Base-by-base conservation (phyloP, 768 basidiomycete genomes). In the Pulveroboletus sp. region DNA sequence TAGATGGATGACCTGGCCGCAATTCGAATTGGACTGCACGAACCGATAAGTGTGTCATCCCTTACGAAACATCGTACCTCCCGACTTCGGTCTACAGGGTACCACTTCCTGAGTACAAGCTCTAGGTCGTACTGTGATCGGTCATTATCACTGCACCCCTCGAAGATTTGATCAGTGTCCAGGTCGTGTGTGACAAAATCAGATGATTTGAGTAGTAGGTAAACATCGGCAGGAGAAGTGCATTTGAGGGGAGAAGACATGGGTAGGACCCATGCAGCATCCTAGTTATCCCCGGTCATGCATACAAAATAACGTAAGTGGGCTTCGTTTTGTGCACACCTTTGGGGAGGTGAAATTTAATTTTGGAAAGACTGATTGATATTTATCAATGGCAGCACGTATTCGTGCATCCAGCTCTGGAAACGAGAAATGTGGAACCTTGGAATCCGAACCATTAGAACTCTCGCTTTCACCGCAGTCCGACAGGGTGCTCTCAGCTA, bases 341-440 rank as follows among this genome's bases (percentile, higher is more conserved):
- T 85, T 87, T 12, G 94, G 94, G n/a, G 90, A 85, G 6, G 93
- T 90, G 71, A 94, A 96, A 62, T 96, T 97, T 48, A 98, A 81
- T 69, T 98, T 98, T 0, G 94, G 93, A 65, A 98, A 98, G 27
- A 95, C 85, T 6, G 85, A 86, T 3, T 82, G 87, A 65, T 89
- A 93, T 49, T 77, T 68, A 39, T 70, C 58, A n/a, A 96, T 73
- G 31, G 76, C 78, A 12, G 71, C 65, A 43, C 89, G 71, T 53
- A 97, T 94, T 49, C 72, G 72, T 12, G 71, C 69, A 59, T 93
- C 91, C n/a, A 96, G 71, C 40, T 83, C 83, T 0, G 93, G 92
- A 62, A 98, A 94, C 3, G 85, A 72, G 59, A 81, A 90, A 24
- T 57, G 69, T 43, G 59, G 68, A 2, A 49, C 51, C 2, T 68